Conservation (phyloP, 495 filamentous ascomycete species). For the Copromyces sp. region DNA sequence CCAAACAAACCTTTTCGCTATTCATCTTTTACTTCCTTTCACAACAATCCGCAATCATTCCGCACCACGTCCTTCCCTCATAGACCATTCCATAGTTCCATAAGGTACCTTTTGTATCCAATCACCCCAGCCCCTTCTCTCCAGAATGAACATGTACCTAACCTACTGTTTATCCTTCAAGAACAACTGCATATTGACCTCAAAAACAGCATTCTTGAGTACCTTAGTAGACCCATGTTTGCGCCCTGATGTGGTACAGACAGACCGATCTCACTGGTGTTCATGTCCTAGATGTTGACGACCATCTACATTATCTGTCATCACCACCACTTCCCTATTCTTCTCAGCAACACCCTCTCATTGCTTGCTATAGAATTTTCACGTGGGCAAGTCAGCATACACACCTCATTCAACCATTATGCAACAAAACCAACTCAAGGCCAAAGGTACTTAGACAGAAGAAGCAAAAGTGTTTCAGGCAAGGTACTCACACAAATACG, state of each 20-base stretch:
- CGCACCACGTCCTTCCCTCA: not conserved
- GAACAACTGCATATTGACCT: slow-evolving; percentile 94
- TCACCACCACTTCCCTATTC: not conserved
- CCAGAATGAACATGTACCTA: not conserved
- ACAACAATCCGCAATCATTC: not conserved
- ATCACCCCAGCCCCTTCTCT: not conserved
- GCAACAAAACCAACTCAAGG: too few species aligned
- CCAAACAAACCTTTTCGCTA: not conserved
- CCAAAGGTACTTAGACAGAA: too few species aligned
- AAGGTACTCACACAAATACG: not conserved
- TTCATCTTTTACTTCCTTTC: not conserved
- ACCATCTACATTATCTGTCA: slow-evolving; percentile 50
- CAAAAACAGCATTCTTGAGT: slow-evolving; percentile 88
- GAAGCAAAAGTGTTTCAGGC: too few species aligned
- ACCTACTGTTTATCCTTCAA: slow-evolving; percentile 83
- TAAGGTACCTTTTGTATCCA: not conserved
- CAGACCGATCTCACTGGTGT: too few species aligned
- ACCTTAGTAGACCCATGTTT: slow-evolving; percentile 96
- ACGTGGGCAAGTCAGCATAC: not conserved
- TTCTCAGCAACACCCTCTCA: not conserved
- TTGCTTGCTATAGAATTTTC: not conserved
- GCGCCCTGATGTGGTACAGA: slow-evolving; percentile 96
- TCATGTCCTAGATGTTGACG: slow-evolving; percentile 99
- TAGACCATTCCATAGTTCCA: not conserved
- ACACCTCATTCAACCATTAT: too few species aligned